Conservation (phyloP, 2,329 filamentous ascomycete species). For the Colletotrichum tamarilloi region DNA sequence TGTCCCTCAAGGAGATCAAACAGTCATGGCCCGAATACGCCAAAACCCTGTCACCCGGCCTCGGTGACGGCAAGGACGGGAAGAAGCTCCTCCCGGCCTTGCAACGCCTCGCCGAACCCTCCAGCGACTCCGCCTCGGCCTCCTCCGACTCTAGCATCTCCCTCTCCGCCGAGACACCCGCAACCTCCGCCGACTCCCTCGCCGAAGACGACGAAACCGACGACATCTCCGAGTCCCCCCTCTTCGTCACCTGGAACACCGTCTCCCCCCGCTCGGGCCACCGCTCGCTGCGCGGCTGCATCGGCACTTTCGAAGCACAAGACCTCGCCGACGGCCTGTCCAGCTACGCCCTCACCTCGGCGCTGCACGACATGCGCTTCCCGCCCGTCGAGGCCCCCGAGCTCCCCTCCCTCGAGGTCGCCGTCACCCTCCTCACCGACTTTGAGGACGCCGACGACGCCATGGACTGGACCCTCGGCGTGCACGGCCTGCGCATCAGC, state of each 20-base stretch:
- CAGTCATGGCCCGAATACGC: constrained; percentile 66
- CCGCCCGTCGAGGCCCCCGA: constrained; percentile 63
- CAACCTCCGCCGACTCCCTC: constrained; percentile 56
- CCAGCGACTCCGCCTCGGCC: constrained; percentile 42
- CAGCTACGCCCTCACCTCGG: constrained; percentile 85
- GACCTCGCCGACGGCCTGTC: constrained; percentile 78
- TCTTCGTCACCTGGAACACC: constrained; percentile 97
- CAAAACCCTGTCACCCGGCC: constrained; percentile 38
- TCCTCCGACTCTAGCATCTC: constrained; percentile 52
- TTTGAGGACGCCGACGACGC: constrained; percentile 81
- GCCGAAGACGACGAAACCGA: constrained; percentile 42
- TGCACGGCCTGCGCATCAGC: constrained; percentile 86
- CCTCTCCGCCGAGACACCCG: constrained; percentile 52
- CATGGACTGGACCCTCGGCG: constrained; percentile 88
- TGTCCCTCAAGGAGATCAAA: constrained; percentile 77
- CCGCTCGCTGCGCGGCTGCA: constrained; percentile 87
- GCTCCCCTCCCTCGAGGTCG: constrained; percentile 69
- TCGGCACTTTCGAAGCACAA: constrained; percentile 89
- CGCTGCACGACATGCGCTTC: constrained; percentile 73
- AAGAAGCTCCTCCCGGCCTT: constrained; percentile 56
- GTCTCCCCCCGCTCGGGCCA: constrained; percentile 65
- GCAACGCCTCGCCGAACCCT: constrained; percentile 51
- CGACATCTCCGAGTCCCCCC: constrained; percentile 67
- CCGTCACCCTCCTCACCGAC: constrained; percentile 85
- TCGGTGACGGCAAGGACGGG: constrained; percentile 32